phyloP scores from a whole-genome alignment of 305 asterid species.

The Andrographis paniculata region DNA sequence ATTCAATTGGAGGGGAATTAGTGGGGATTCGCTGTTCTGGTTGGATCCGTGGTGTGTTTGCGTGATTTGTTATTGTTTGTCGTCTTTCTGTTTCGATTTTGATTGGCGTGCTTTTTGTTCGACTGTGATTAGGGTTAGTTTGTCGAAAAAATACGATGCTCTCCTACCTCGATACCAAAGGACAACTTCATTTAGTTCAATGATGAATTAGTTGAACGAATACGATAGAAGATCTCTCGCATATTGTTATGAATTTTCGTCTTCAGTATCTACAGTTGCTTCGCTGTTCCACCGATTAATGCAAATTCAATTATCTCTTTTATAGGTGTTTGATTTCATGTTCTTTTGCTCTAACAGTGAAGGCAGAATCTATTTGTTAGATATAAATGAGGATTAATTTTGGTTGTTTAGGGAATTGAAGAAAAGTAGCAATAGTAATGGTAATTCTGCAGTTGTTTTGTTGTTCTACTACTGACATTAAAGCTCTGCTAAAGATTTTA shows the following conservation, averaged over 20 bases:
- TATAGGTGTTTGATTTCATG: too few relatives aligned
- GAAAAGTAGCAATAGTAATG: neutral
- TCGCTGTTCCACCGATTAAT: too few relatives aligned
- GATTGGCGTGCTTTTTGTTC: neutral
- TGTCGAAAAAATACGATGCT: neutral
- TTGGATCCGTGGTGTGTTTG: slow-evolving; percentile 5
- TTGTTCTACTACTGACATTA: slow-evolving; percentile 8
- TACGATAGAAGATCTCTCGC: too few relatives aligned
- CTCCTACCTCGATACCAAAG: neutral
- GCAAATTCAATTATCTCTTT: too few relatives aligned
- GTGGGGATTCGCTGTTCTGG: slow-evolving; percentile 7
- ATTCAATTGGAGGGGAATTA: too few relatives aligned
- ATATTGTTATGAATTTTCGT: too few relatives aligned
- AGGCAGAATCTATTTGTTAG: too few relatives aligned
- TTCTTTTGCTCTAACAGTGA: too few relatives aligned
- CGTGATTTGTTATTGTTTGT: slow-evolving; percentile 3
- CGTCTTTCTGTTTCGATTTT: slow-evolving; percentile 1
- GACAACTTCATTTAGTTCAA: neutral
- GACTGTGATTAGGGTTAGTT: slow-evolving; percentile 4
- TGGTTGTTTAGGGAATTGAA: too few relatives aligned
- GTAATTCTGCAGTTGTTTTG: neutral
- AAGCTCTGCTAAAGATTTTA: slow-evolving; percentile 6
- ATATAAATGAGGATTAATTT: too few relatives aligned
- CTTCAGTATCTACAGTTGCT: too few relatives aligned
- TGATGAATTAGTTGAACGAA: slow-evolving; percentile 3